Conservation (phyloP, 768 basidiomycete species). For the Kwoniella sp. region DNA sequence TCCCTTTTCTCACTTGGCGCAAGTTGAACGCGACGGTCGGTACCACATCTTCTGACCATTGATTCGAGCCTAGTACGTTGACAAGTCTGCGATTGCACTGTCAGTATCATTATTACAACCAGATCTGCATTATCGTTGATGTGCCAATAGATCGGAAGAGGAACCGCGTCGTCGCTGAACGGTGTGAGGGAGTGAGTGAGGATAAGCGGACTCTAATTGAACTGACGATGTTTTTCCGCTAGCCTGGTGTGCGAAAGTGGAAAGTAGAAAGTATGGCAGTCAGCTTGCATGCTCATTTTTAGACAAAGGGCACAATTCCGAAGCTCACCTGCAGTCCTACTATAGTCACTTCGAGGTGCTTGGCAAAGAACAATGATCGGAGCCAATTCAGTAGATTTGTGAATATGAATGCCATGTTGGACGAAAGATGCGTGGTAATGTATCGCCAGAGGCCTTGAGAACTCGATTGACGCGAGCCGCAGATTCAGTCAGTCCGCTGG, state of each 20-base stretch:
- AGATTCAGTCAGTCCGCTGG: no score
- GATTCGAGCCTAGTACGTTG: constrained; percentile 74
- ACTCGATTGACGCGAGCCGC: no score
- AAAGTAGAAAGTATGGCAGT: neutral
- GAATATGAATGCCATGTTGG: constrained; percentile 60
- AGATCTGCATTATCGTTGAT: no score
- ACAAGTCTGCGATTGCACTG: constrained; percentile 61
- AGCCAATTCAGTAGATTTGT: constrained; percentile 66
- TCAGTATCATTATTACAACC: neutral
- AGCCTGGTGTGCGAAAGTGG: constrained; percentile 61
- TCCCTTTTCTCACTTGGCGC: constrained; percentile 82
- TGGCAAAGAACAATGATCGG: constrained; percentile 76
- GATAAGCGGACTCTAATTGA: neutral
- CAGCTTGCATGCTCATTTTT: no score
- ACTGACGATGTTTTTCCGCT: constrained; percentile 84
- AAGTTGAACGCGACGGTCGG: constrained; percentile 94
- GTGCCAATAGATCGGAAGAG: no score
- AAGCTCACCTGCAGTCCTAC: constrained; percentile 81
- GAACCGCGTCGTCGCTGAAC: no score
- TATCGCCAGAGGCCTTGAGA: no score
- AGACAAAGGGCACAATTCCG: no score
- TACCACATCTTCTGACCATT: constrained; percentile 97
- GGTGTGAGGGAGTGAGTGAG: constrained; percentile 5
- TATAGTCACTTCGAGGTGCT: constrained; percentile 83
- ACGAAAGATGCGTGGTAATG: no score